Conservation (phyloP, 148 eudicot species). For the Selenicereus undatus region DNA sequence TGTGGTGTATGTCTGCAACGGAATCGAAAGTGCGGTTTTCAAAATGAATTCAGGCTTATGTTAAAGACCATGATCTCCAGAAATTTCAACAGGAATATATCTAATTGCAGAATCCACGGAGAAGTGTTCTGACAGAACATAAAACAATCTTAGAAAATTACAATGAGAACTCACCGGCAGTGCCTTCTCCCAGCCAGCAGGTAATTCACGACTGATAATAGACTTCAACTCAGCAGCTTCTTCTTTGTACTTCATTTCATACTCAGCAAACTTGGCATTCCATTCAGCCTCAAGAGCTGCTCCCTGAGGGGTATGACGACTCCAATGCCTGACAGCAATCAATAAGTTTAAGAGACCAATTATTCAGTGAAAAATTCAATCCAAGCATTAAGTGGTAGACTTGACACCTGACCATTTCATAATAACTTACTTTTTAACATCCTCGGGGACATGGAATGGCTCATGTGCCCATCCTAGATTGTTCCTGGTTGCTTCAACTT, state of each 20-base stretch:
- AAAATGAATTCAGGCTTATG: background rate
- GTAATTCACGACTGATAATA: constrained; percentile 66
- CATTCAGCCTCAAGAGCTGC: constrained; percentile 91
- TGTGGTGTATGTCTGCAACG: constrained; percentile 75
- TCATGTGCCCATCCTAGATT: constrained; percentile 93
- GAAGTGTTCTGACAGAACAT: background rate
- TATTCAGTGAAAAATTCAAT: constrained; percentile 4
- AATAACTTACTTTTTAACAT: constrained; percentile 71
- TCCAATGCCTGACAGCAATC: constrained; percentile 73
- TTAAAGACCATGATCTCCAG: background rate
- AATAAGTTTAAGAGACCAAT: background rate
- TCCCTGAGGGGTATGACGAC: constrained; percentile 88
- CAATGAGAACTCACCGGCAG: constrained; percentile 68
- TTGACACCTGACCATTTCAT: background rate
- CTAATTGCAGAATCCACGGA: background rate
- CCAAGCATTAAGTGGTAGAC: background rate
- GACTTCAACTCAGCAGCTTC: constrained; percentile 90
- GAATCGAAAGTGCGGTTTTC: background rate
- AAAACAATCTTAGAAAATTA: background rate
- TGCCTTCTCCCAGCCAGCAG: constrained; percentile 96
- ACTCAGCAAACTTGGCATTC: constrained; percentile 80
- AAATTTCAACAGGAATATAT: background rate
- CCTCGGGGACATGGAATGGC: constrained; percentile 97
- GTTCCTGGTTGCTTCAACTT: constrained; percentile 91
- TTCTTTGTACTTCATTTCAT: constrained; percentile 80